Base-by-base conservation (phyloP, 768 basidiomycete species). In the Rhizopogon salebrosus region DNA sequence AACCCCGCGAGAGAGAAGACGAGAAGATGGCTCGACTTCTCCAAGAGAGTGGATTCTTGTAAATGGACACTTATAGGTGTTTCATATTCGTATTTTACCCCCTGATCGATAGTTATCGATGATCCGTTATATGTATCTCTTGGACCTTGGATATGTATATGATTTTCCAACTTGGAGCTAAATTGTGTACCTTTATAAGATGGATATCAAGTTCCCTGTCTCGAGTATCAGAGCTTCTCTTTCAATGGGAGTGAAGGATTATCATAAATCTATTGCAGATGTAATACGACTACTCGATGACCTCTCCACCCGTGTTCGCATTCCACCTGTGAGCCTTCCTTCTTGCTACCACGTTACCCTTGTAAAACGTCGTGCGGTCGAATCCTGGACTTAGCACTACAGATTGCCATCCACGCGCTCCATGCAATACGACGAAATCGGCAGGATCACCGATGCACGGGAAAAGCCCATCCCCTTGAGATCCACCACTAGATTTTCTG, bases 1-100 rank as follows among this genome's bases (percentile, higher is more conserved):
- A 99, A 66, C 95, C 95, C 18, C 80, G 93, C 55, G 95, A 99
- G 71, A 79, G 92, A 41, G 95, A 98, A 60, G 93, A 95, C 59
- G 95, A 97, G 73, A 92, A 93, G 77, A 95, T 97, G 92, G 90
- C 91, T 8, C 78, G 91, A 43, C 71, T 93, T 54, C 71, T 93
- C 39, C 91, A 93, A 64, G 91, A 93, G 69, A 91, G 88, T 54
- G 91, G 91, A 38, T 93, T 93, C 74, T 71, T 92, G 71, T 92
- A 61, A 64, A 65, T 39, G 41, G 48, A 31, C 20, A 23, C 45
- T 34, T 34, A 10, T 3, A 34, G 16, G 14, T 46, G 20, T 22
- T 34, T 31, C 16, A 31, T 46, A 20, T 46, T 34, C 31, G 16
- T 34, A 34, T 22, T 20, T 46, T 46, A 31, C 35, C 24, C 31